Percentiles rank a stretch among this genome's conserved stretches.
Conservation (phyloP, 2,329 filamentous ascomycete species). For the Harringtonia aguacate region DNA sequence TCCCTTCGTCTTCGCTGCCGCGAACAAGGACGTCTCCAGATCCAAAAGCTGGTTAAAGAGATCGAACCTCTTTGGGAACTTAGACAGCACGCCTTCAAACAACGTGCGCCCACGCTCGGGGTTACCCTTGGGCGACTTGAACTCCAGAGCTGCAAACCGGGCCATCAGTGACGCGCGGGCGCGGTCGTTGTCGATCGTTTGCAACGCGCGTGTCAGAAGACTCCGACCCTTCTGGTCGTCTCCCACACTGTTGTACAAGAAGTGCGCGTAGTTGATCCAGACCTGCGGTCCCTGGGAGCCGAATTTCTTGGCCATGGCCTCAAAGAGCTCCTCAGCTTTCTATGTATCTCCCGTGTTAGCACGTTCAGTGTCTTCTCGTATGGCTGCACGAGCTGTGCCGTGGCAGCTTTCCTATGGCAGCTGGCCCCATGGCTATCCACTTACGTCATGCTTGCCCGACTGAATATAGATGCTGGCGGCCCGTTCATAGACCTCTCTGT, state of each 20-base stretch:
- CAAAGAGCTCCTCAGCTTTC: conserved; percentile 85
- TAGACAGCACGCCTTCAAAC: conserved; percentile 76
- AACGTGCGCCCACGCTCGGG: conserved; percentile 88
- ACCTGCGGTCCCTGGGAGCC: conserved; percentile 69
- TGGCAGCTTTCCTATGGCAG: background rate
- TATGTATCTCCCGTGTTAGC: conserved; percentile 22
- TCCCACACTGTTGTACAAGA: conserved; percentile 66
- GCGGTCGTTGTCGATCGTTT: conserved; percentile 59
- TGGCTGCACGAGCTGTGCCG: no score
- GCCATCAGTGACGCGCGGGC: conserved; percentile 60
- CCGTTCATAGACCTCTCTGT: conserved; percentile 79
- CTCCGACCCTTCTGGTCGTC: conserved; percentile 65
- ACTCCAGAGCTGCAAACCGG: conserved; percentile 88
- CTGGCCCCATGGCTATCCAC: conserved; percentile 16
- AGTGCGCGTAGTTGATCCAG: conserved; percentile 92
- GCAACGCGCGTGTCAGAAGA: conserved; percentile 72
- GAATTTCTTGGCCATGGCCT: conserved; percentile 78
- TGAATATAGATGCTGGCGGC: conserved; percentile 93
- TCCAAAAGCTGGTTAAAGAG: conserved; percentile 90
- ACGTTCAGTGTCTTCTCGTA: background rate
- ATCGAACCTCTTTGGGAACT: conserved; percentile 82
- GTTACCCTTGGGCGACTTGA: conserved; percentile 71
- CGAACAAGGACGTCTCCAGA: conserved; percentile 59
- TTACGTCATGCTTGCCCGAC: conserved; percentile 72
- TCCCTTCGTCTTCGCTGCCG: conserved; percentile 34